These are phyloP conservation scores for Croton laevigatus DNA, from an alignment of 441 rosid species.

Conservation along the genomic window DNA sequence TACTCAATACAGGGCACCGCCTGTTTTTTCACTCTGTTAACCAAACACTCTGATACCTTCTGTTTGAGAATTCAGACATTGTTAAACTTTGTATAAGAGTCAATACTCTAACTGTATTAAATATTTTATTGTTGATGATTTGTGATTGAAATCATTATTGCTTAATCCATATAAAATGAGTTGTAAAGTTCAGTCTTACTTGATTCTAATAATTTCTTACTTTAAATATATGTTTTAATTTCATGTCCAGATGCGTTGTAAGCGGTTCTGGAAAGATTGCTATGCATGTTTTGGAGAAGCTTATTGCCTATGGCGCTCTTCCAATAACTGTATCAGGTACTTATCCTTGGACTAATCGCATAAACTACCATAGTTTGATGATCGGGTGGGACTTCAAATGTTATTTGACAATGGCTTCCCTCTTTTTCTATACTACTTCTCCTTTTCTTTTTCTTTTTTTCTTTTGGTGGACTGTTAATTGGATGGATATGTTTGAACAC, in stretches of 20 bases:
- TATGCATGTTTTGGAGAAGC: constrained; percentile 97
- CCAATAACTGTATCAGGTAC: constrained; percentile 92
- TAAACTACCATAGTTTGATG: neutral
- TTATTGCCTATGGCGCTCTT: constrained; percentile 90
- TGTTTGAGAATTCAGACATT: neutral
- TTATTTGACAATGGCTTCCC: neutral
- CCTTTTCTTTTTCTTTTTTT: too few relatives aligned
- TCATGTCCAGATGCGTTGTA: constrained; percentile 70
- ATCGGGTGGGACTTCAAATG: neutral
- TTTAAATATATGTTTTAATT: constrained; percentile 20
- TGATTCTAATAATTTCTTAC: neutral
- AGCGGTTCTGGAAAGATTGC: constrained; percentile 99
- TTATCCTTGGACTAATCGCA: constrained; percentile 13
- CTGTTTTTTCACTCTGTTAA: neutral
- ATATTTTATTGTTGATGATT: neutral
- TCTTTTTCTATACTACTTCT: neutral
- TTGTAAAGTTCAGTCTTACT: too few relatives aligned
- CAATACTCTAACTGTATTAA: neutral
- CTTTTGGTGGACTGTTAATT: too few relatives aligned
- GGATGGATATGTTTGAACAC: neutral
- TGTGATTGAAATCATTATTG: neutral
- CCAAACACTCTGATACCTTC: neutral
- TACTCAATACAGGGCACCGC: neutral
- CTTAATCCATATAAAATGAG: neutral
- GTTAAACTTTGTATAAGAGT: neutral